These are phyloP conservation scores for Dalbergia cultrata DNA, from an alignment of 306 rosid genomes.

Conservation along the genomic window DNA sequence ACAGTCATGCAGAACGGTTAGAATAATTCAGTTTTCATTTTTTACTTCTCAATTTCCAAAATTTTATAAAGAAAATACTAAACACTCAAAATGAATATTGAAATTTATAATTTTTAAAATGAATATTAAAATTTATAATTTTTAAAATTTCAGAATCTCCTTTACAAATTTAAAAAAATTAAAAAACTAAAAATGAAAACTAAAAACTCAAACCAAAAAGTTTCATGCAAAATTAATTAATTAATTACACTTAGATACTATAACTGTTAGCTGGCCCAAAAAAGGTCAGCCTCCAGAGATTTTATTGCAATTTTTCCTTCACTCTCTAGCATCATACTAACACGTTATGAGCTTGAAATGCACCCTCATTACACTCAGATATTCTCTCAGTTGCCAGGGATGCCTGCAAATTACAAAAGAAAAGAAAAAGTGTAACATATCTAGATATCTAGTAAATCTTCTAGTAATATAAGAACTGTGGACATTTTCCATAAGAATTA, in stretches of 20 bases:
- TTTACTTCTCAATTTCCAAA: too few species aligned
- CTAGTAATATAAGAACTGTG: neutral
- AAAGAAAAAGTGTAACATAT: neutral
- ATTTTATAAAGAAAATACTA: too few species aligned
- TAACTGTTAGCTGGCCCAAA: neutral
- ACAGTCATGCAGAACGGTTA: too few species aligned
- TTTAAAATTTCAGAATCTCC: too few species aligned
- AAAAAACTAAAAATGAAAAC: too few species aligned
- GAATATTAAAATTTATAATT: too few species aligned
- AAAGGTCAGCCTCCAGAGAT: neutral
- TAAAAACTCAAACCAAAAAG: too few species aligned
- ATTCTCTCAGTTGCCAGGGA: slow-evolving; percentile 36
- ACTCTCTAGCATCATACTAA: neutral
- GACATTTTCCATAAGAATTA: neutral
- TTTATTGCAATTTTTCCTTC: neutral
- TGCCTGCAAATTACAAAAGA: slow-evolving; percentile 22
- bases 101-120: too few species aligned
- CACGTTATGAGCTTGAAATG: neutral
- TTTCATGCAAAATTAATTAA: neutral
- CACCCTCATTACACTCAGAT: neutral
- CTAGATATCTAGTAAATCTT: neutral
- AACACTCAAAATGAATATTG: too few species aligned
- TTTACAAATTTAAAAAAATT: too few species aligned
- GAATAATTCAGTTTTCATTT: too few species aligned
- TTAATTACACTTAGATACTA: neutral